phyloP scores from a whole-genome alignment of 768 basidiomycete species.

The Suillus plorans region DNA sequence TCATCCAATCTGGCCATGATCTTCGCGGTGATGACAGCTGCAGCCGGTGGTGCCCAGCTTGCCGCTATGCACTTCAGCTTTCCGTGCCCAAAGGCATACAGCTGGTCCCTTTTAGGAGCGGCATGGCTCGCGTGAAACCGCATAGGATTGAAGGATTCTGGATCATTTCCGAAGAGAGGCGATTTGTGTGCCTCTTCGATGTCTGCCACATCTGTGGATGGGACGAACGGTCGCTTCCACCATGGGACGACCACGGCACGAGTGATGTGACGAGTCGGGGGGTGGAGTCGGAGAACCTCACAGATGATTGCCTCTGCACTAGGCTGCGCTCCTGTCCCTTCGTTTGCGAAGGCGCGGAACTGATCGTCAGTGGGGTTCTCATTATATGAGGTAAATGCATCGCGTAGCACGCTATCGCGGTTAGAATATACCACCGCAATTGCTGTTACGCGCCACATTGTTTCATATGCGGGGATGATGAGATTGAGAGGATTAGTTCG shows the following conservation, averaged over 20 bases:
- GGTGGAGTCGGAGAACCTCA: slow-evolving; percentile 50
- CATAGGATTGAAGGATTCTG: slow-evolving; percentile 36
- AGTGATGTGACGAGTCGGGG: slow-evolving; percentile 49
- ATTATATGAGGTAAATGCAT: slow-evolving; percentile 31
- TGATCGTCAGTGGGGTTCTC: slow-evolving; percentile 26
- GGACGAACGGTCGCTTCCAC: slow-evolving; percentile 6
- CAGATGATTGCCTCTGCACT: slow-evolving; percentile 38
- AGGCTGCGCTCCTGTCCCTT: slow-evolving; percentile 14
- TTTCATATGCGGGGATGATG: slow-evolving; percentile 56
- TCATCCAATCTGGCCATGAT: slow-evolving; percentile 32
- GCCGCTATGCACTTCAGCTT: slow-evolving; percentile 44
- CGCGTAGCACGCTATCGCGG: slow-evolving; percentile 13
- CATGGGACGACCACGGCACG: slow-evolving; percentile 21
- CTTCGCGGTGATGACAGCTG: slow-evolving; percentile 41
- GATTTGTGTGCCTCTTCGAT: slow-evolving; percentile 19
- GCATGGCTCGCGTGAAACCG: slow-evolving; percentile 27
- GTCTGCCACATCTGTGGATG: slow-evolving; percentile 22
- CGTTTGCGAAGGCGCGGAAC: slow-evolving; percentile 24
- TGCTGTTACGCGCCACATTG: slow-evolving; percentile 56
- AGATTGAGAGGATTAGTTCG: slow-evolving; percentile 41
- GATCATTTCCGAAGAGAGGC: slow-evolving; percentile 40
- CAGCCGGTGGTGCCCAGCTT: slow-evolving; percentile 52
- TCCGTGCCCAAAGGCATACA: slow-evolving; percentile 45
- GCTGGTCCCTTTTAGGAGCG: slow-evolving; percentile 23
- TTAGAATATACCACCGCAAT: slow-evolving; percentile 33